A percentile compares a stretch with the other conserved stretches of the same genome.
Conservation (phyloP, 495 filamentous ascomycete species). For the Lepraria neglecta region DNA sequence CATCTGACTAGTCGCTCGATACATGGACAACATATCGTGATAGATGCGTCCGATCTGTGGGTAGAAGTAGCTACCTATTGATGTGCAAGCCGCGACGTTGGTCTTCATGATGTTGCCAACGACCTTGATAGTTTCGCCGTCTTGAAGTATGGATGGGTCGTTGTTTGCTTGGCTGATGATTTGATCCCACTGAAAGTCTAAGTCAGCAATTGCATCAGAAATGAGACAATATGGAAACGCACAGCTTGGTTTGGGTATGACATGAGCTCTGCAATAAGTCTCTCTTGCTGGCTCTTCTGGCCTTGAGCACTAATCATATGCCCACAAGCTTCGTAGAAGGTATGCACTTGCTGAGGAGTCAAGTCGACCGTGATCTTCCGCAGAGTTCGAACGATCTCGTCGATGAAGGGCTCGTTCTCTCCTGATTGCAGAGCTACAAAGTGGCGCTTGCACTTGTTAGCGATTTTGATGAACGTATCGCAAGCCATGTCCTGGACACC, state of each 20-base stretch:
- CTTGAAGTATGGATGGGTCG: constrained; percentile 75
- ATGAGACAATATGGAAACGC: not conserved
- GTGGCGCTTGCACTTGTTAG: constrained; percentile 93
- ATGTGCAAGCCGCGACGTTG: constrained; percentile 93
- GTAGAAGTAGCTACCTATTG: constrained; percentile 94
- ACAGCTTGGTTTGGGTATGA: constrained; percentile 73
- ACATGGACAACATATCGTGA: constrained; percentile 98
- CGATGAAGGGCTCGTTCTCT: constrained; percentile 93
- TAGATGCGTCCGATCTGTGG: constrained; percentile 98
- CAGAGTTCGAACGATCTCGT: constrained; percentile 94
- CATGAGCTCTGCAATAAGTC: constrained; percentile 90
- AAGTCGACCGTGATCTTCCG: constrained; percentile 91
- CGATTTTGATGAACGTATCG: constrained; percentile 99
- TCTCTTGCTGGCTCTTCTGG: constrained; percentile 82
- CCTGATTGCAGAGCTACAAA: constrained; percentile 95
- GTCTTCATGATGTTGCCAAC: constrained; percentile 99
- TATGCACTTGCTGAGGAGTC: constrained; percentile 94
- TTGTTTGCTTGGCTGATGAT: constrained; percentile 82
- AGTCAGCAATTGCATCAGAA: not conserved
- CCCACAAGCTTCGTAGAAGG: constrained; percentile 97
- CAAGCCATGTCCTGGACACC: constrained; percentile 99
- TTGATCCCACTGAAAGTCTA: constrained; percentile 60
- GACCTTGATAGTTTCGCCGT: constrained; percentile 91
- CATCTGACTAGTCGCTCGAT: constrained; percentile 86
- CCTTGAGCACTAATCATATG: constrained; percentile 99